Conservation (phyloP, 2,329 filamentous ascomycete species). For the Fusarium sp. region DNA sequence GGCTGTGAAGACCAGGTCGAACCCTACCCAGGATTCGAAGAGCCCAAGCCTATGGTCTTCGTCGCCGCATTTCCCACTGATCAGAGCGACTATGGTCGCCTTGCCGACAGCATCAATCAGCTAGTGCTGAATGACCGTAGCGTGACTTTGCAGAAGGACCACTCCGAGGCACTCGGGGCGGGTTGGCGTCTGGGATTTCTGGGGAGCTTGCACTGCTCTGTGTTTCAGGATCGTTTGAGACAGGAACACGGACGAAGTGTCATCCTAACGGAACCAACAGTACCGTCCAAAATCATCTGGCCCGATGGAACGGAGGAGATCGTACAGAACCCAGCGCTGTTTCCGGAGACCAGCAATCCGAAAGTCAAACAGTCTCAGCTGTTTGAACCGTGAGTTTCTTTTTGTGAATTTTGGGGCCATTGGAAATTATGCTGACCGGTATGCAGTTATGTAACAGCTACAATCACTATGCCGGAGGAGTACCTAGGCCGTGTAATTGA, state of each 20-base stretch:
- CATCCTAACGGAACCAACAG: conserved; percentile 95
- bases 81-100: conserved; percentile 83
- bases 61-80: conserved; percentile 96
- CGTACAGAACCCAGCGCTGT: conserved; percentile 87
- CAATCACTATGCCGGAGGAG: conserved; percentile 91
- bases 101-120: conserved; percentile 95
- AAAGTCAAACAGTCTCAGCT: conserved; percentile 58
- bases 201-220: conserved; percentile 98
- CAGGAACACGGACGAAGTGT: conserved; percentile 95
- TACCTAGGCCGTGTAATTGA: conserved; percentile 96
- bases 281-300: conserved; percentile 89
- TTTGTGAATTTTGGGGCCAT: background rate
- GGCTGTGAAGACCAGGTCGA: conserved; percentile 81
- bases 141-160: conserved; percentile 93
- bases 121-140: conserved; percentile 94
- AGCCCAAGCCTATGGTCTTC: conserved; percentile 99
- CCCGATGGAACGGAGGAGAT: conserved; percentile 80
- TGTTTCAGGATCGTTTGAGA: conserved; percentile 93
- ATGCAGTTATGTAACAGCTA: conserved; percentile 75
- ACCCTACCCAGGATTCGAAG: conserved; percentile 90
- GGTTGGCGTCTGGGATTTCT: conserved; percentile 95
- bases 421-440: background rate
- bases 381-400: conserved; percentile 61
- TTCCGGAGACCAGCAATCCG: conserved; percentile 74
- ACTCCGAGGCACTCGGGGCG: conserved; percentile 90